Base-by-base conservation (phyloP, 2,329 filamentous ascomycete species). In the Colletotrichum scovillei region DNA sequence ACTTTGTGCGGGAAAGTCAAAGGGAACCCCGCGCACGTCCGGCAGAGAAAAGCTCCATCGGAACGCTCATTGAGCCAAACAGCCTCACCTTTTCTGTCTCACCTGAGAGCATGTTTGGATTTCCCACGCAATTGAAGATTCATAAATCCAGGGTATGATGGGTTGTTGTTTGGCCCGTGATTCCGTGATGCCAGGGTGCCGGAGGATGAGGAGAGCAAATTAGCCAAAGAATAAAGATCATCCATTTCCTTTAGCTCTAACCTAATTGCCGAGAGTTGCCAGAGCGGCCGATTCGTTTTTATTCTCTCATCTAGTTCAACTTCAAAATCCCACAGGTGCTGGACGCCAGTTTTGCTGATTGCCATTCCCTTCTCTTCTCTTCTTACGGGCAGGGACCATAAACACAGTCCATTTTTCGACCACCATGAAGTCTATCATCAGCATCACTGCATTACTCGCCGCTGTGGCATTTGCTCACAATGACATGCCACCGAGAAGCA, bases 401-500 rank as follows among this genome's bases (percentile, higher is more conserved):
- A 12, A 9, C 4, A 26, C 26, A 32, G 4, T 32, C 30, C 5
- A 7, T 22, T 16, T 12, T 16, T 22, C 19, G 19, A 49, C 9
- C 22, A 71, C 4, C 19, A 71, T 73, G 71, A 73, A 73, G 71
- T 32, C 28, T 14, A 35, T 58, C 38, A 22, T 62, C 26, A 53
- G 26, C 38, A 49, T 73, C 3, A 12, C 55, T 26, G 67, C 71
- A 19, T 6, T 69, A 19, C 46, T 71, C 12, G 55, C 66, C 49
- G 46, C 73, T 6, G 6, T 64, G n/a, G 66, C 26, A 1, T 12
- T 59, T 12, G 57, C 66, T 49, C 66, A 71, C 16, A 63, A 38
- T 12, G 73, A 73, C 24, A 64, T 60, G 58, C 57, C 71, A 2
- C 64, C 71, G 19, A 42, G 53, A 19, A 76, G 76, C 71, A 75